Evolutionary conservation across 805 yeast genomes (phyloP), one percentile per base, ranked within the genome.

Genomic region (Sugiyamaella boreocaroliniensis): DNA sequence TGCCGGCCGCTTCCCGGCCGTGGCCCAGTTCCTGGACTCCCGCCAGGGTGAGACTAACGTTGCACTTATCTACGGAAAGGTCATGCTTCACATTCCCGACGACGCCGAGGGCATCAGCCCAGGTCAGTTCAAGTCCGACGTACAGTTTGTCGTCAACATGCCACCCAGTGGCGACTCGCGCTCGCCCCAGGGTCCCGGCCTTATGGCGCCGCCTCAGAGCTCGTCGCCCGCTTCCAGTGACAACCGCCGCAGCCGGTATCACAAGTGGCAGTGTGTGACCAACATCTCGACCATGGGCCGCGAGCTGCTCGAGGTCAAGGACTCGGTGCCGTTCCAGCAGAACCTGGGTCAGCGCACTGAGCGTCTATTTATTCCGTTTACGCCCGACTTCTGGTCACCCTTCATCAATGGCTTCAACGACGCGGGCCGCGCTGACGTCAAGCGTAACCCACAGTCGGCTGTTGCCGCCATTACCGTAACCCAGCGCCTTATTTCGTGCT

Each of bases 331-430:
- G 3, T 51, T 49, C 50, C 60, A 59, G 40, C 60, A 53, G 47
- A 51, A 56, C 50, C 44, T 55, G 12, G 50, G 48, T n/a, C 61
- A 58, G 34, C 57, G 63, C 37, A 55, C 57, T 40, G 72, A 69
- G 48, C 58, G 65, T 37, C 59, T 69, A n/a, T 58, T 43, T 26
- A 59, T 69, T 22, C 72, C 71, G 12, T 68, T 68, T 55, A 63
- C 71, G 15, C 57, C 66, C 19, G 73, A 69, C 50, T 69, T 69
- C 56, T 69, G 72, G 72, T 57, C 67, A 4, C 72, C 71, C 26
- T 69, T 69, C 55, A 50, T 69, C 34, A 55, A 57, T 16, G 69
- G 71, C 3, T 62, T 69, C 53, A 34, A 37, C 43, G 50, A 49
- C 42, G 44, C 40, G 29, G 47, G 43, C 15, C 40, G 42, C 29